A percentile compares a stretch with the other conserved stretches of the same genome.
Evolutionary conservation across 306 rosid species (phyloP).

Genomic region (Clitoria ternatea): DNA sequence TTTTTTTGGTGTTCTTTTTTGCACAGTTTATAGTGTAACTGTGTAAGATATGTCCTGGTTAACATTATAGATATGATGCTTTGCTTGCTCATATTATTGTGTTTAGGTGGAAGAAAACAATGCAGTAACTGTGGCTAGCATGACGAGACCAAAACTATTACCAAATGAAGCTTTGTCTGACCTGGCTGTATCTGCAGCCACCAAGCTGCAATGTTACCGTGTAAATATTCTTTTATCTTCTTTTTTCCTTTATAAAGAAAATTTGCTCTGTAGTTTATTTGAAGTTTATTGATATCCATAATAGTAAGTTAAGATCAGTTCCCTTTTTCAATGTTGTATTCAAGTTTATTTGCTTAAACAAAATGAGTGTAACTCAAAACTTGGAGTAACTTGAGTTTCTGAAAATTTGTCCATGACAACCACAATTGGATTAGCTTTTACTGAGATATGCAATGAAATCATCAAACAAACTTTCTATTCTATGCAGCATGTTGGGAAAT

Average conservation of each 20-base stretch:
- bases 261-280: neutral
- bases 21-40: neutral
- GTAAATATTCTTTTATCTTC: conserved; percentile 32
- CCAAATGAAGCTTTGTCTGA: conserved; percentile 82
- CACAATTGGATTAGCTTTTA: conserved; percentile 11
- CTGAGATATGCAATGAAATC: conserved; percentile 7
- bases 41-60: neutral
- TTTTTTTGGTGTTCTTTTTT: neutral
- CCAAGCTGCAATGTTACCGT: conserved; percentile 83
- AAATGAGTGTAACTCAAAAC: conserved; percentile 4
- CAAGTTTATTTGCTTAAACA: neutral
- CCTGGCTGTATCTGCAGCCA: conserved; percentile 85
- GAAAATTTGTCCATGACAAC: neutral
- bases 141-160: conserved; percentile 73
- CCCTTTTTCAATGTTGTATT: neutral
- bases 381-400: conserved; percentile 10
- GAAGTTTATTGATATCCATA: neutral
- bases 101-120: conserved; percentile 79
- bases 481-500: conserved; percentile 77
- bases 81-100: conserved; percentile 10
- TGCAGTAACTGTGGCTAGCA: conserved; percentile 65
- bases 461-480: conserved; percentile 4
- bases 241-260: neutral
- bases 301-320: neutral
- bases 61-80: neutral